Evolutionary conservation across 352 stramenopile species (phyloP).

Genomic region (Globisporangium orthogonon): DNA sequence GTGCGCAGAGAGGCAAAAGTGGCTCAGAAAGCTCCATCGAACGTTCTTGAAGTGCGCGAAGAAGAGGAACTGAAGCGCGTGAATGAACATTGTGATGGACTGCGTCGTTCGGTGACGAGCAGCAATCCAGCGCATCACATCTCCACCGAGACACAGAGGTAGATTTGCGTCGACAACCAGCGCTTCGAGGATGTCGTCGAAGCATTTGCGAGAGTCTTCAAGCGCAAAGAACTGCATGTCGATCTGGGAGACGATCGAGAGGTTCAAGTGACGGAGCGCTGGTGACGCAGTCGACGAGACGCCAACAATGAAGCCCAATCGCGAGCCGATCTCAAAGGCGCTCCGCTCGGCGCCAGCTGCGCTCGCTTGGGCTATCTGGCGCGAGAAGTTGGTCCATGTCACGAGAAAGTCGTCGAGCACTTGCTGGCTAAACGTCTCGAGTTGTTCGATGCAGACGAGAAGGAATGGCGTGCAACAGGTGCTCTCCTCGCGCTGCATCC

Average conservation of each 20-base stretch:
- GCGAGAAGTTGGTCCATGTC: constrained; percentile 54
- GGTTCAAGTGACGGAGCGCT: constrained; percentile 53
- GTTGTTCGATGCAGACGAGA: constrained; percentile 71
- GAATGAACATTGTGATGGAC: constrained; percentile 54
- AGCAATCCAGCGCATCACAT: constrained; percentile 41
- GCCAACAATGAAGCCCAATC: constrained; percentile 59
- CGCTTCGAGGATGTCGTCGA: constrained; percentile 64
- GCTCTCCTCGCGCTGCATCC: constrained; percentile 3
- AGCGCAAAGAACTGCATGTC: constrained; percentile 77
- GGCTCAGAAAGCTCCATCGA: constrained; percentile 58
- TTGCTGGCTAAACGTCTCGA: constrained; percentile 51
- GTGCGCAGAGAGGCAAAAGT: constrained; percentile 27
- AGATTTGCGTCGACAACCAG: constrained; percentile 62
- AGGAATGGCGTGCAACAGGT: constrained; percentile 29
- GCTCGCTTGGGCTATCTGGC: constrained; percentile 1
- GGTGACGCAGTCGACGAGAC: constrained; percentile 62
- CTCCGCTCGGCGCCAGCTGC: not conserved
- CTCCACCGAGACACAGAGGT: constrained; percentile 41
- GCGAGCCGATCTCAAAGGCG: constrained; percentile 5
- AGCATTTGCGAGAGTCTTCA: constrained; percentile 70
- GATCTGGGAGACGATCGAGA: constrained; percentile 39
- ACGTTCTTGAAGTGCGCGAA: constrained; percentile 53
- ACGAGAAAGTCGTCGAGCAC: constrained; percentile 67
- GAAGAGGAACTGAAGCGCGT: constrained; percentile 52
- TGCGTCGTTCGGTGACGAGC: constrained; percentile 48